Percentiles rank a stretch among this genome's conserved stretches.
Evolutionary conservation across 805 yeast species (phyloP).

Genomic region (Nematodospora valgi): DNA sequence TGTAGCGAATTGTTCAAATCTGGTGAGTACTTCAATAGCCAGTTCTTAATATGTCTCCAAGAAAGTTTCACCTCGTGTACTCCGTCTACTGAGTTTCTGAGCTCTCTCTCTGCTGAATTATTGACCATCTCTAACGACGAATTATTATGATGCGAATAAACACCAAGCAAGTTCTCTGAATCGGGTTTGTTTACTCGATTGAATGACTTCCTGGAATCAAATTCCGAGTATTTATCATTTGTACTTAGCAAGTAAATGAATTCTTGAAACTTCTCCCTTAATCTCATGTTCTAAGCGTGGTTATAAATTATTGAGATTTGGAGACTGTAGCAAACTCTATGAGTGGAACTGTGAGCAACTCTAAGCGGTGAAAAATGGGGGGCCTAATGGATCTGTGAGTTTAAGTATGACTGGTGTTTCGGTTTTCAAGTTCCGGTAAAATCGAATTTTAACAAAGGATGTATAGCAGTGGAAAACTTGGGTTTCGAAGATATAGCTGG

Average conservation of each 20-base stretch:
- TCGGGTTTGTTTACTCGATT: slow-evolving; percentile 42
- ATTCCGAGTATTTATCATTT: slow-evolving; percentile 69
- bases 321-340: background rate
- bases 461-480: too few relatives aligned
- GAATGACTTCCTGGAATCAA: slow-evolving; percentile 46
- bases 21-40: slow-evolving; percentile 76
- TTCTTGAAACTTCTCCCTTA: slow-evolving; percentile 47
- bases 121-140: slow-evolving; percentile 19
- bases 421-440: too few relatives aligned
- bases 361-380: too few relatives aligned
- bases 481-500: too few relatives aligned
- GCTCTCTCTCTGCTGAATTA: slow-evolving; percentile 8
- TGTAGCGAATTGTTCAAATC: slow-evolving; percentile 78
- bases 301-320: background rate
- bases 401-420: too few relatives aligned
- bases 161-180: slow-evolving; percentile 18
- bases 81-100: slow-evolving; percentile 47
- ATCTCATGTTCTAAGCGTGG: slow-evolving; percentile 13
- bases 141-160: slow-evolving; percentile 26
- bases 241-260: slow-evolving; percentile 62
- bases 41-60: slow-evolving; percentile 85
- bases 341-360: too few relatives aligned
- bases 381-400: too few relatives aligned
- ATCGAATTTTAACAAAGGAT: too few relatives aligned
- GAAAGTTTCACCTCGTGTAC: slow-evolving; percentile 72